phyloP scores from a whole-genome alignment of 768 basidiomycete species.

The Daedalea quercina region DNA sequence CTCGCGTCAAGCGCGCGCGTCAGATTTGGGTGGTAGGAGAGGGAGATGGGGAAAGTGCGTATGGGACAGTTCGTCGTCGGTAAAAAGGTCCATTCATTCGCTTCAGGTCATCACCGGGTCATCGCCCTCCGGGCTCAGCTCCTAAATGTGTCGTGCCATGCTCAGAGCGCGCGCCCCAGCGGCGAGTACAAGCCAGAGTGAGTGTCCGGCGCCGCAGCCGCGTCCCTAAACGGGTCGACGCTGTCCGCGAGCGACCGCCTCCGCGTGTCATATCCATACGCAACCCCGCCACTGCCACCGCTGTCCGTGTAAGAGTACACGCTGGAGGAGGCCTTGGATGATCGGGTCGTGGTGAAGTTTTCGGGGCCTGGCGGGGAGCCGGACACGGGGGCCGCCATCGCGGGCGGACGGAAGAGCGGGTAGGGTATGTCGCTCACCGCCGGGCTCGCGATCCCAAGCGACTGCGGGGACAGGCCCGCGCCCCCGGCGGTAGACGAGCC shows the following conservation, averaged over 20 bases:
- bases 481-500: not conserved
- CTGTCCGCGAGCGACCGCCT: not conserved
- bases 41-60: no score
- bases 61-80: no score
- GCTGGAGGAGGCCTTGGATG: slow-evolving; percentile 1
- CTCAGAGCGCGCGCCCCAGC: not conserved
- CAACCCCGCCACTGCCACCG: not conserved
- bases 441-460: not conserved
- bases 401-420: not conserved
- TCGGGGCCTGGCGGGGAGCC: not conserved
- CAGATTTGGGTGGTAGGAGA: no score
- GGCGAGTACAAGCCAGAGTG: not conserved
- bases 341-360: not conserved
- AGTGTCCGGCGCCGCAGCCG: not conserved
- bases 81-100: no score
- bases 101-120: no score
- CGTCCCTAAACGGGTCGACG: not conserved
- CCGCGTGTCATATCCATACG: not conserved
- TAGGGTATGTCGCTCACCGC: not conserved
- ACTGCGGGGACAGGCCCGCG: not conserved
- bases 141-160: no score
- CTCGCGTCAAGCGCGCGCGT: no score
- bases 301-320: not conserved
- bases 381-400: not conserved
- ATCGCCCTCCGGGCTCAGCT: no score